Conservation (phyloP, 306 rosid species). For the Crataegus laevigata region DNA sequence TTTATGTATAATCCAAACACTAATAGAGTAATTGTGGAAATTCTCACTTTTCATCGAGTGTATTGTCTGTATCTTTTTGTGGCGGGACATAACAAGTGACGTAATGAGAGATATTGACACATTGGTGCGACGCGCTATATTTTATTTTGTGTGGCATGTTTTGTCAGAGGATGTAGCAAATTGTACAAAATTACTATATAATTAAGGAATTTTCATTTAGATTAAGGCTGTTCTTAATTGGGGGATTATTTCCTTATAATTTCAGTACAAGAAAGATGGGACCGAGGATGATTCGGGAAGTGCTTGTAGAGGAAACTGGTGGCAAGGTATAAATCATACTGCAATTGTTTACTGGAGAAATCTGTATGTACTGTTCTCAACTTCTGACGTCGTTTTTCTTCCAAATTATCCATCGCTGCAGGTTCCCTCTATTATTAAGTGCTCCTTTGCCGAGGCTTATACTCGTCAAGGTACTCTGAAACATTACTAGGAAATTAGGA, state of each 20-base stretch:
- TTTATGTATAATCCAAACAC: background rate
- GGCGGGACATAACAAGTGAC: background rate
- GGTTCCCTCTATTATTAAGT: constrained; percentile 2
- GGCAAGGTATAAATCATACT: background rate
- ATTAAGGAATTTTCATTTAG: background rate
- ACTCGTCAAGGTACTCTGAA: background rate
- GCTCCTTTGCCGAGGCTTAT: background rate
- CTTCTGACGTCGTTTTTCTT: background rate
- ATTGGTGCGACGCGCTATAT: background rate
- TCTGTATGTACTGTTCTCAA: background rate
- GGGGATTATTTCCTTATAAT: background rate
- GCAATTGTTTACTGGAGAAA: background rate
- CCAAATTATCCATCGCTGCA: background rate
- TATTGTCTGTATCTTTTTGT: too few relatives aligned
- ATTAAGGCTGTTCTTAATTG: background rate
- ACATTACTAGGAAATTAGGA: background rate
- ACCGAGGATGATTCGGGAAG: background rate
- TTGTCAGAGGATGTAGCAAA: background rate
- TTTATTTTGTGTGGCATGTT: background rate
- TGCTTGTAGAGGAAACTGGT: constrained; percentile 3
- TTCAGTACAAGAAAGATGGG: background rate
- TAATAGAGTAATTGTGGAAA: too few relatives aligned
- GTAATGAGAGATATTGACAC: background rate
- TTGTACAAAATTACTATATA: background rate
- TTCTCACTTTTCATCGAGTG: too few relatives aligned